phyloP scores from a whole-genome alignment of 768 basidiomycete genomes.

The Mycena olivaceomarginata region DNA sequence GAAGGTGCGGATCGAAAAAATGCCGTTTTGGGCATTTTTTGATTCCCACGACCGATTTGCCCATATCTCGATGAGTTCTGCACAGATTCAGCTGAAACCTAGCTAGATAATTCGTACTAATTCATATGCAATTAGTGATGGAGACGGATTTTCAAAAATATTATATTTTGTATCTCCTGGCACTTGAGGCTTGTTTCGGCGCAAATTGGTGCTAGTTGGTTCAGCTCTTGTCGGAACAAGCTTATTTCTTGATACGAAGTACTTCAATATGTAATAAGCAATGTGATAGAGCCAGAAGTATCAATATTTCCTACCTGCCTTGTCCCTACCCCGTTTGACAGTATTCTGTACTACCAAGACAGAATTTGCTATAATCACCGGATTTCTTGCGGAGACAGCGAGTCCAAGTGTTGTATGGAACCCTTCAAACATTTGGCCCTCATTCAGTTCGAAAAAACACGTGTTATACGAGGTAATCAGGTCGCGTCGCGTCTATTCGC shows the following conservation, averaged over 20 bases:
- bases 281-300: neutral
- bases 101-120: no score
- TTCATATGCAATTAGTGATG: neutral
- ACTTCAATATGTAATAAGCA: neutral
- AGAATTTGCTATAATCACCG: neutral
- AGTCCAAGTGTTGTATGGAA: no score
- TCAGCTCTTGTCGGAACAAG: conserved; percentile 10
- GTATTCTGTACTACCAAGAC: neutral
- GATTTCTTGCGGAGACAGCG: no score
- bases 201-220: conserved; percentile 13
- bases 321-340: neutral
- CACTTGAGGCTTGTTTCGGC: neutral
- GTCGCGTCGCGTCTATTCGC: no score
- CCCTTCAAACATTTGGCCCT: no score
- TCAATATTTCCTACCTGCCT: neutral
- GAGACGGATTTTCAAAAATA: neutral
- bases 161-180: conserved; percentile 5
- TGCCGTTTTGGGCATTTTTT: no score
- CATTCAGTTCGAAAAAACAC: no score
- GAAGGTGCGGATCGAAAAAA: no score
- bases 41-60: no score
- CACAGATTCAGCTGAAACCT: no score
- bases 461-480: no score
- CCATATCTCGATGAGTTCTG: no score
- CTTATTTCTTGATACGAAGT: neutral